Percentiles rank a stretch among this genome's conserved stretches.
Evolutionary conservation across 495 filamentous ascomycete genomes (phyloP).

Genomic region (Aeminium ludgeri): DNA sequence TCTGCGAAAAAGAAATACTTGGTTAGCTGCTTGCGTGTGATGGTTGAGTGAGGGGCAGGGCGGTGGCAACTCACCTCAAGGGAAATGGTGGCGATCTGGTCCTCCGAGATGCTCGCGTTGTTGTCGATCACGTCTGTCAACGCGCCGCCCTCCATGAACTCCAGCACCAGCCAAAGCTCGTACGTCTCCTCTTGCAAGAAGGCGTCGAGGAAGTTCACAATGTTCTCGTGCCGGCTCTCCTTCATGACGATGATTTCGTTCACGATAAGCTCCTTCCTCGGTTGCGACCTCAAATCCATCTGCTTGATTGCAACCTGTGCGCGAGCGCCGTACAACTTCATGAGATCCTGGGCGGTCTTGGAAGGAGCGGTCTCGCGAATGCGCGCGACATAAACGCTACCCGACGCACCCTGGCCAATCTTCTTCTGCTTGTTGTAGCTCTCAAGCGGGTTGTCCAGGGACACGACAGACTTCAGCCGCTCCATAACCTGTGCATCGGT

Average conservation of each 20-base stretch:
- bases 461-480: constrained; percentile 79
- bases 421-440: constrained; percentile 98
- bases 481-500: constrained; percentile 93
- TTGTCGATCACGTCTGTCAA: constrained; percentile 98
- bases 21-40: constrained; percentile 2
- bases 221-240: constrained; percentile 91
- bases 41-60: background rate
- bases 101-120: constrained; percentile 75
- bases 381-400: constrained; percentile 93
- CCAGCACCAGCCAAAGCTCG: constrained; percentile 98
- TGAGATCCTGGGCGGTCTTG: constrained; percentile 44
- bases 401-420: constrained; percentile 94
- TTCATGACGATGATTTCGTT: constrained; percentile 99
- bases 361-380: constrained; percentile 61
- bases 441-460: constrained; percentile 74
- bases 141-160: constrained; percentile 97
- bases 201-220: constrained; percentile 96
- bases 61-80: constrained; percentile 49
- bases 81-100: constrained; percentile 95
- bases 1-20: constrained; percentile 34
- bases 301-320: constrained; percentile 92
- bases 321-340: constrained; percentile 49
- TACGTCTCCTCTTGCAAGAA: constrained; percentile 84
- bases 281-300: constrained; percentile 96
- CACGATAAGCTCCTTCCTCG: constrained; percentile 93